Evolutionary conservation across 768 basidiomycete species (phyloP).

Genomic region (Termitomyces sp.): DNA sequence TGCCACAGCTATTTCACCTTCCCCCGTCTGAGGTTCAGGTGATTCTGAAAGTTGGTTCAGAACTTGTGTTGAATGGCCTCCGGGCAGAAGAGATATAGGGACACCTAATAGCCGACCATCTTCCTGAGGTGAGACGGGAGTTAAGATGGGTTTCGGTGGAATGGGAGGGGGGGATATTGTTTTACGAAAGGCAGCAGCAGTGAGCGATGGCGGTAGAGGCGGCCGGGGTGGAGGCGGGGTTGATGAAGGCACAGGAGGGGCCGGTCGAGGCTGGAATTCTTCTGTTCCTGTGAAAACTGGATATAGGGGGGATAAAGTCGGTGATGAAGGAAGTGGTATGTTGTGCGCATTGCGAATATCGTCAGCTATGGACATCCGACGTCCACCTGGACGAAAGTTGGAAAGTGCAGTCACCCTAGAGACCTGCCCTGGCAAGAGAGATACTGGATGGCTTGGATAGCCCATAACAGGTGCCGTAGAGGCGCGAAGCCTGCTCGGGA

Average conservation of each 20-base stretch:
- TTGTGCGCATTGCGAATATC: constrained; percentile 13
- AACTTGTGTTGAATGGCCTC: not conserved
- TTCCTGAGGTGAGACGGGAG: not conserved
- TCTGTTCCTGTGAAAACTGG: constrained; percentile 26
- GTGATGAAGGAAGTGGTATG: constrained; percentile 6
- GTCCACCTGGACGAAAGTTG: constrained; percentile 18
- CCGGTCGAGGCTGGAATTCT: constrained; percentile 23
- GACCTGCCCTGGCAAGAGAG: constrained; percentile 17
- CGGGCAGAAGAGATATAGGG: not conserved
- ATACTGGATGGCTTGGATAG: constrained; percentile 16
- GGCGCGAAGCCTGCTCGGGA: constrained; percentile 11
- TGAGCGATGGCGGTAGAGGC: constrained; percentile 13
- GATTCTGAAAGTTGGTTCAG: not conserved
- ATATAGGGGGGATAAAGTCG: constrained; percentile 26
- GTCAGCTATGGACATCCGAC: constrained; percentile 13
- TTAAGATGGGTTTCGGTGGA: constrained; percentile 32
- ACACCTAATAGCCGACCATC: not conserved
- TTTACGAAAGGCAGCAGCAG: constrained; percentile 7
- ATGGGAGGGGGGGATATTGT: constrained; percentile 28
- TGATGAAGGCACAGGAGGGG: constrained; percentile 14
- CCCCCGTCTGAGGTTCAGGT: constrained; percentile 20
- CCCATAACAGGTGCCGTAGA: constrained; percentile 18
- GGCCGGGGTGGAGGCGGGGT: constrained; percentile 23
- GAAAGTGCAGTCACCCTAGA: constrained; percentile 17
- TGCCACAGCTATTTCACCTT: constrained; percentile 42